Base-by-base conservation (phyloP, 2,329 filamentous ascomycete genomes). In the Pseudogymnoascus pannorum region DNA sequence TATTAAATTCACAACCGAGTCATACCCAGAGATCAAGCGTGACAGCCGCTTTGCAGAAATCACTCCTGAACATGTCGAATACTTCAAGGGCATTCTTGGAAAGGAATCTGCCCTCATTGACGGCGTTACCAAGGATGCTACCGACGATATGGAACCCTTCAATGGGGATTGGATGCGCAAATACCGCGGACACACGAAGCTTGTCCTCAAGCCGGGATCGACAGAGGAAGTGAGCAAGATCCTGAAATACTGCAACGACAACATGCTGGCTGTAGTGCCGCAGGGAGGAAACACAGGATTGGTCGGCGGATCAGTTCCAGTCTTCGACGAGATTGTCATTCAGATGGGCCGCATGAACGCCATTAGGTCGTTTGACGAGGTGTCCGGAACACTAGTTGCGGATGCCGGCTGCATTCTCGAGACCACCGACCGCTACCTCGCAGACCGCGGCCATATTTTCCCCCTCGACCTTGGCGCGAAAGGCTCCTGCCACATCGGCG, bases 91-190 rank as follows among this genome's bases (percentile, higher is more conserved):
- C 18, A 76, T 97, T n/a, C 81, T 99, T 33, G 90, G 91, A 61
- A 82, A 83, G 57, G 85, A 87, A 35, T 89, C 88, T 35, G 92
- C 91, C 1, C 81, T 97, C 59, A 84, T 97, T 64, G 92, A 97
- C 72, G 91, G 91, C 58, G 82, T 96, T 60, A 90, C 86, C 3
- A 75, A 84, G 67, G 85, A 92, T 74, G 86, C 86, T 12, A 77
- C 81, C 2, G 89, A 90, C 69, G 94, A 97, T 72, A 81, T 97
- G 66, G 91, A 94, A 72, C 84, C 89, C 6, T 99, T 92, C 81
- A 99, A 99, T 76, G 86, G 87, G 72, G 94, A 99, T 77, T 99
- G 95, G 94, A 97, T 99, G 92, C 87, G 90, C 75, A 99, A 99
- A 77, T 99, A 96, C 78, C 87, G 90, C 64, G 95, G 94, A 29